Conservation (phyloP, 768 basidiomycete species). For the Boletus subparvulus region DNA sequence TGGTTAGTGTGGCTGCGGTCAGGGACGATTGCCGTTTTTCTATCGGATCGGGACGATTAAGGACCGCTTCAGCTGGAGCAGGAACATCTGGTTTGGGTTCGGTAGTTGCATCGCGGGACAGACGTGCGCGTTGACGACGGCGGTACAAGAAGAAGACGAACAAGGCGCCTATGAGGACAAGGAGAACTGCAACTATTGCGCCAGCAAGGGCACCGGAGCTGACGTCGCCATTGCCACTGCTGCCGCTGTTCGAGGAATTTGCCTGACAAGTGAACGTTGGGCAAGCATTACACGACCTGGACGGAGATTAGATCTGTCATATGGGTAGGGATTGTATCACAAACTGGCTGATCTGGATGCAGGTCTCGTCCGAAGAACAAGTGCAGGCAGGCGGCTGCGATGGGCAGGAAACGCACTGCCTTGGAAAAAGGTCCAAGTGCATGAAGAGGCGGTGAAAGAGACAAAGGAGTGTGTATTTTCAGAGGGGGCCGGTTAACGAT, state of each 20-base stretch:
- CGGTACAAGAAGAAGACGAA: constrained; percentile 64
- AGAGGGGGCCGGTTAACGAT: constrained; percentile 16
- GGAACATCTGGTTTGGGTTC: constrained; percentile 61
- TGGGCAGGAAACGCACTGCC: constrained; percentile 54
- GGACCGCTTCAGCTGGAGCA: constrained; percentile 72
- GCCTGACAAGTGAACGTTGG: constrained; percentile 51
- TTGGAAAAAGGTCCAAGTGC: constrained; percentile 38
- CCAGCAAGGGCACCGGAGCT: constrained; percentile 75
- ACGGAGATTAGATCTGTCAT: constrained; percentile 1
- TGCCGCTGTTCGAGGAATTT: constrained; percentile 14
- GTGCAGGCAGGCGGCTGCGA: constrained; percentile 48
- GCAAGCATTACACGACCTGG: constrained; percentile 61
- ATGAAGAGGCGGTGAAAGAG: constrained; percentile 26
- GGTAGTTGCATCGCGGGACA: constrained; percentile 26
- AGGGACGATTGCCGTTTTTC: constrained; percentile 48
- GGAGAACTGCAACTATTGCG: constrained; percentile 62
- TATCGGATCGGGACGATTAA: constrained; percentile 78
- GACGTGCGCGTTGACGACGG: constrained; percentile 48
- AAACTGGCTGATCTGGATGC: constrained; percentile 61
- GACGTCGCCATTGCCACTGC: constrained; percentile 41
- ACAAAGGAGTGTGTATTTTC: constrained; percentile 36
- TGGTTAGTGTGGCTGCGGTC: constrained; percentile 15
- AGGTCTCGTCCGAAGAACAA: constrained; percentile 55
- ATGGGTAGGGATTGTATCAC: constrained; percentile 18
- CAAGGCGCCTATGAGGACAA: constrained; percentile 55